Evolutionary conservation across 495 filamentous ascomycete genomes (phyloP), one percentile per base, ranked within the genome.

Genomic region (Parachaetomium inaequale): DNA sequence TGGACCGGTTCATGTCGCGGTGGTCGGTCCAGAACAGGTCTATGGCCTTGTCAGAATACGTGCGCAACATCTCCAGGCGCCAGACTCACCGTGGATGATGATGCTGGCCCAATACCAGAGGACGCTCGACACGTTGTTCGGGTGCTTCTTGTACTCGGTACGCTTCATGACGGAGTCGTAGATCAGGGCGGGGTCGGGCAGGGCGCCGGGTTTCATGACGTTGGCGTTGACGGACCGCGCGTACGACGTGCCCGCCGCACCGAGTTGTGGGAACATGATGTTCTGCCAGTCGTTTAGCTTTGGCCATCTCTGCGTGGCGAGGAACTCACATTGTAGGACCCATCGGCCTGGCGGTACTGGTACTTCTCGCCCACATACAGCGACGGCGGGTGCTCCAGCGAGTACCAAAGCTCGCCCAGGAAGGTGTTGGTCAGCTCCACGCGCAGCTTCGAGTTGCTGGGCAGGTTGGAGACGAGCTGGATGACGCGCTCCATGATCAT

Each of bases 31-130:
- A 75, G 58, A 75, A 76, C 3, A 76, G 65, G 31, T 77, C 72
- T 76, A 47, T 0, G 5, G 14, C 0, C 11, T 23, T 43, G 54
- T 61, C 50, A 66, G 59, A n/a, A 45, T 4, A 6, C 10, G 0
- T 8, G 57, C 7, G 17, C 12, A 3, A 46, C 0, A 34, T 17
- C 4, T 36, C 4, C 10, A 40, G 14, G 0, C 10, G 17, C 36
- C 14, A 10, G 25, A 57, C 65, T 57, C 50, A 71, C 78, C 88
- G 65, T 96, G 92, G 67, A 94, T 96, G 63, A 96, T 93, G 58
- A 96, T 90, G 17, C 86, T 89, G 7, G 91, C 92, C 70, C 92
- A 84, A 65, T 97, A 93, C 80, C 92, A 97, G 14, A 97, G 76
- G 58, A 96, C 81, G 68, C 89, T 93, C 1, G 92, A 96, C 21